Conservation (phyloP, 1,139 yeast species). For the Blastobotrys illinoisensis region DNA sequence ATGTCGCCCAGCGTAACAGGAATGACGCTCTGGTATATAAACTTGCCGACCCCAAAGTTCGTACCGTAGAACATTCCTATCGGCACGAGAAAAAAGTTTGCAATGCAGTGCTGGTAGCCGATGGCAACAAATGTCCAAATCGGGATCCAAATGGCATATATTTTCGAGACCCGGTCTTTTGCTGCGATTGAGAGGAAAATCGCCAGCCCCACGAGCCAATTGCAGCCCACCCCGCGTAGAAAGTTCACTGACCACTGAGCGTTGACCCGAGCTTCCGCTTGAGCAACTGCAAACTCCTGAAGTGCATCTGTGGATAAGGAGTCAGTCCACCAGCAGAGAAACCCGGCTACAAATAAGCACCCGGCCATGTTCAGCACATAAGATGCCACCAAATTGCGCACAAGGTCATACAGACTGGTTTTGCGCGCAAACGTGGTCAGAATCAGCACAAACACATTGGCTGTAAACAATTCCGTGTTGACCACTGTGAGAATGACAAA, state of each 20-base stretch:
- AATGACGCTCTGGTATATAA: not conserved
- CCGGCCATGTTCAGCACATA: not conserved
- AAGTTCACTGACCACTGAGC: not conserved
- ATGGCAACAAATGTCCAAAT: not conserved
- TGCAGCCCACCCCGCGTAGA: not conserved
- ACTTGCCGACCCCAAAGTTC: not conserved
- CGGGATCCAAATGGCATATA: not conserved
- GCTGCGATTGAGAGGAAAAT: not conserved
- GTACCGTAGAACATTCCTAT: not conserved
- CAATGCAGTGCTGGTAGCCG: not conserved
- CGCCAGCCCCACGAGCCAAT: not conserved
- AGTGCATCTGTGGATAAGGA: not conserved
- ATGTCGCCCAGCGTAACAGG: not conserved
- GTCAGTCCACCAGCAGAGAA: not conserved
- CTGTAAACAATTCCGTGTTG: not conserved
- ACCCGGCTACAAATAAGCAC: not conserved
- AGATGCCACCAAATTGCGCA: not conserved
- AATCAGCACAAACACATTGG: not conserved
- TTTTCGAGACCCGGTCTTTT: not conserved
- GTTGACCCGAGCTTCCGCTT: not conserved
- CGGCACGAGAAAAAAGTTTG: not conserved
- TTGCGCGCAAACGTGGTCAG: not conserved
- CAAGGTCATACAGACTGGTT: not conserved
- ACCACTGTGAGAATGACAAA: constrained; percentile 1
- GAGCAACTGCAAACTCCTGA: not conserved